These are phyloP conservation scores for Trapa incisa DNA, from an alignment of 345 rosid species.

Conservation along the genomic window DNA sequence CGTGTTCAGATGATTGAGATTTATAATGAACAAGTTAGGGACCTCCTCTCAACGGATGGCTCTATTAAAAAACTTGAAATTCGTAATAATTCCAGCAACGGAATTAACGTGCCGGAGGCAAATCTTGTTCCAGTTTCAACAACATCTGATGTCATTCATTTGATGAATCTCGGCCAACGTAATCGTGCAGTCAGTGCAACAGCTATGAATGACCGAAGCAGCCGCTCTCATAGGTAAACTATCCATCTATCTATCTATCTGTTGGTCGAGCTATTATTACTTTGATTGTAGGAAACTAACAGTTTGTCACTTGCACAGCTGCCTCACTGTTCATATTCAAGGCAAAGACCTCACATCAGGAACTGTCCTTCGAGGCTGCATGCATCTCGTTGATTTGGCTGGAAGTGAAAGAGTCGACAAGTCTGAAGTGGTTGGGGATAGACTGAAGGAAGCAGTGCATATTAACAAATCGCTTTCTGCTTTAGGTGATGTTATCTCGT, in stretches of 20 bases:
- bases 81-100: slow-evolving; percentile 72
- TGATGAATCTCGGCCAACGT: slow-evolving; percentile 77
- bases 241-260: not conserved
- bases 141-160: slow-evolving; percentile 58
- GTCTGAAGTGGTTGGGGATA: slow-evolving; percentile 84
- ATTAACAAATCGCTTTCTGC: slow-evolving; percentile 90
- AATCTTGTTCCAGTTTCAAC: slow-evolving; percentile 66
- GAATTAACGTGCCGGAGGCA: slow-evolving; percentile 92
- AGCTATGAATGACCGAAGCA: slow-evolving; percentile 88
- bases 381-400: slow-evolving; percentile 96
- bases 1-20: slow-evolving; percentile 96
- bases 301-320: slow-evolving; percentile 31
- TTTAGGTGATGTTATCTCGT: slow-evolving; percentile 82
- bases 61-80: slow-evolving; percentile 74
- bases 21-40: slow-evolving; percentile 94
- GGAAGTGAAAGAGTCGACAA: slow-evolving; percentile 97
- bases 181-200: slow-evolving; percentile 85
- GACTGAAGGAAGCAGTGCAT: slow-evolving; percentile 82
- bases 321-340: slow-evolving; percentile 89
- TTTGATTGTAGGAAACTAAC: too few species aligned
- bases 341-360: slow-evolving; percentile 81
- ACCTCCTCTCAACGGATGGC: slow-evolving; percentile 72
- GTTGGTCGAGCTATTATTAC: not conserved
- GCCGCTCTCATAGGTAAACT: slow-evolving; percentile 87
- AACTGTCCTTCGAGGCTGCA: slow-evolving; percentile 49